phyloP scores from a whole-genome alignment of 306 rosid genomes.

The Vachellia collinsii region DNA sequence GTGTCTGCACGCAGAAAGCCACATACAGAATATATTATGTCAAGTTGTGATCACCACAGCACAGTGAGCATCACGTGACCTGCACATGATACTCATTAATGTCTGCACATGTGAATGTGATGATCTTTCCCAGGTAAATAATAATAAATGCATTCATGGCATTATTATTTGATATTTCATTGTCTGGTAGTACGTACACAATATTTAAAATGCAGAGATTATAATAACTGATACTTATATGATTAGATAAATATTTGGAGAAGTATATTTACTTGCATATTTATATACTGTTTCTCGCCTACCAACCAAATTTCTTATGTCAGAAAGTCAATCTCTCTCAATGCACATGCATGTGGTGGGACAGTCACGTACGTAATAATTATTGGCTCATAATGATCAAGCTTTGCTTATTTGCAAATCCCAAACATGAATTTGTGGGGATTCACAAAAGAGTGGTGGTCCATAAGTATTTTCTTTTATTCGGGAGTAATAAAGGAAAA shows the following conservation, averaged over 20 bases:
- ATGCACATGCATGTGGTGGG: background rate
- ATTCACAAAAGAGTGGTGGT: background rate
- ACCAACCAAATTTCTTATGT: background rate
- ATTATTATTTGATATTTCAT: background rate
- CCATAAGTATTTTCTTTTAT: background rate
- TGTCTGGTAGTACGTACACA: no score
- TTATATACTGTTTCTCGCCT: background rate
- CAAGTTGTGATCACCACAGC: background rate
- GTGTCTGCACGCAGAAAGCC: background rate
- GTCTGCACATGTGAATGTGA: background rate
- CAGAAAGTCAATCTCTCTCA: background rate
- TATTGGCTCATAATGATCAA: background rate
- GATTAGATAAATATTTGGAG: no score
- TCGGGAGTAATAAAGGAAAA: background rate
- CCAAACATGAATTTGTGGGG: background rate
- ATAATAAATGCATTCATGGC: background rate
- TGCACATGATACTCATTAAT: conserved; percentile 4
- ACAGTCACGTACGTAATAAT: background rate
- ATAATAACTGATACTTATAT: no score
- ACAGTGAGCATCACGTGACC: background rate
- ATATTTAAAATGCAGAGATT: no score
- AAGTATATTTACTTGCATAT: no score
- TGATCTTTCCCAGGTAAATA: background rate
- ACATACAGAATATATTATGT: background rate
- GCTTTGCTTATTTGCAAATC: background rate